Conservation (phyloP, 2,329 filamentous ascomycete genomes). For the Fusarium pseudograminearum region DNA sequence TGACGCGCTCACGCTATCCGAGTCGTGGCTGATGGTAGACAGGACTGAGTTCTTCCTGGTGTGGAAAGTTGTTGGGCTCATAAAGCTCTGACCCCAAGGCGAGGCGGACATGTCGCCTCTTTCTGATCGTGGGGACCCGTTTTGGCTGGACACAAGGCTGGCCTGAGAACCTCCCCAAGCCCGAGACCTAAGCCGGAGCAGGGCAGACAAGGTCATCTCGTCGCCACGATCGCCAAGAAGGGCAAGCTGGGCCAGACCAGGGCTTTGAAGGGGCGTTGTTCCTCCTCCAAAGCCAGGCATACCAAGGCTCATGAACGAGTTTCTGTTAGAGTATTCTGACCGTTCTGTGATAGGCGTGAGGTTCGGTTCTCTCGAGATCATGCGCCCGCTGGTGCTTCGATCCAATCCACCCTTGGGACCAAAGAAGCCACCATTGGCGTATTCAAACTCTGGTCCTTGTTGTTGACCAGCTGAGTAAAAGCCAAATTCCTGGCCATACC, state of each 20-base stretch:
- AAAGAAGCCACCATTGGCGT: slow-evolving; percentile 89
- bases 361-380: slow-evolving; percentile 86
- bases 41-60: slow-evolving; percentile 63
- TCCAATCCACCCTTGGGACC: slow-evolving; percentile 76
- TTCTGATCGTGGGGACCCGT: slow-evolving; percentile 64
- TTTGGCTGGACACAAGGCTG: slow-evolving; percentile 70
- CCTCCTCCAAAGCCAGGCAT: slow-evolving; percentile 59
- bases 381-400: slow-evolving; percentile 78
- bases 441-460: slow-evolving; percentile 65
- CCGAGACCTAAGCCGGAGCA: slow-evolving; percentile 78
- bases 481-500: slow-evolving; percentile 96
- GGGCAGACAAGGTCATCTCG: slow-evolving; percentile 78
- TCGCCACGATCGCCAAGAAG: slow-evolving; percentile 67
- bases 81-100: slow-evolving; percentile 51
- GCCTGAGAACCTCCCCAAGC: slow-evolving; percentile 86
- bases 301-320: slow-evolving; percentile 82
- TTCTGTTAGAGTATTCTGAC: slow-evolving; percentile 95
- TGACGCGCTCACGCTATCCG: slow-evolving; percentile 59
- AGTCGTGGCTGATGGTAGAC: slow-evolving; percentile 62
- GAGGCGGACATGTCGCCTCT: slow-evolving; percentile 62
- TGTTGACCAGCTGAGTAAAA: slow-evolving; percentile 78
- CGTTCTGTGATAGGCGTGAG: slow-evolving; percentile 96
- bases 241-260: slow-evolving; percentile 82
- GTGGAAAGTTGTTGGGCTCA: slow-evolving; percentile 50
- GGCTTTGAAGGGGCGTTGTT: slow-evolving; percentile 69